These are phyloP conservation scores for Suillus decipiens DNA, from an alignment of 768 basidiomycete genomes.

Conservation along the genomic window DNA sequence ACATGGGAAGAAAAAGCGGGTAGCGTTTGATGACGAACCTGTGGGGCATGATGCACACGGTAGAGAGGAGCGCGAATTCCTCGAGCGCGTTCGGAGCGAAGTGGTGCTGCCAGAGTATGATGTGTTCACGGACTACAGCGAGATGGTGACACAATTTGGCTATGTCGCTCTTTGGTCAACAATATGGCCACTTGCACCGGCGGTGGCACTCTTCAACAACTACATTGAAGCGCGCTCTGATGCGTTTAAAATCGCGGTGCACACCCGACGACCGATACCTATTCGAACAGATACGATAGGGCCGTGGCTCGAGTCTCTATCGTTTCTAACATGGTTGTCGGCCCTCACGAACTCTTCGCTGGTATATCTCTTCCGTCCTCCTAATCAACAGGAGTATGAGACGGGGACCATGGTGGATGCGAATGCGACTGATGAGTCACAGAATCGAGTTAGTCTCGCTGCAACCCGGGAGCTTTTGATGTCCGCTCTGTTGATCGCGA, in stretches of 20 bases:
- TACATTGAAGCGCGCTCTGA: slow-evolving; percentile 90
- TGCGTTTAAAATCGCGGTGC: slow-evolving; percentile 92
- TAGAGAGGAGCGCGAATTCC: slow-evolving; percentile 72
- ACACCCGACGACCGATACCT: slow-evolving; percentile 83
- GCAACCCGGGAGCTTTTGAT: slow-evolving; percentile 55
- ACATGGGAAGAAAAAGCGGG: slow-evolving; percentile 57
- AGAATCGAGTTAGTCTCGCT: slow-evolving; percentile 24
- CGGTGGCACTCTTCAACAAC: slow-evolving; percentile 91
- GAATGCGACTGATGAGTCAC: slow-evolving; percentile 9
- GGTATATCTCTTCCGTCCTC: slow-evolving; percentile 83
- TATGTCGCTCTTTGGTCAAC: slow-evolving; percentile 91
- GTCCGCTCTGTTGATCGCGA: slow-evolving; percentile 70
- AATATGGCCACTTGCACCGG: slow-evolving; percentile 91
- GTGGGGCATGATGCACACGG: slow-evolving; percentile 31
- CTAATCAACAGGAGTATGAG: slow-evolving; percentile 19
- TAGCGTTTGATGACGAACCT: slow-evolving; percentile 69
- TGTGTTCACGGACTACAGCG: slow-evolving; percentile 86
- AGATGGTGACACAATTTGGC: slow-evolving; percentile 97
- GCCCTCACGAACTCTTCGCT: slow-evolving; percentile 88
- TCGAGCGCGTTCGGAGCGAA: slow-evolving; percentile 78
- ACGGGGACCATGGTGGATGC: neutral
- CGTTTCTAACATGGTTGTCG: slow-evolving; percentile 87
- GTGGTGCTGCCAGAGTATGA: slow-evolving; percentile 80
- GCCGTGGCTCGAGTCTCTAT: slow-evolving; percentile 88
- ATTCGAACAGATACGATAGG: slow-evolving; percentile 89